A percentile compares a stretch with the other conserved stretches of the same genome.
Conservation (phyloP, 768 basidiomycete genomes). For the Auricularia cornea region DNA sequence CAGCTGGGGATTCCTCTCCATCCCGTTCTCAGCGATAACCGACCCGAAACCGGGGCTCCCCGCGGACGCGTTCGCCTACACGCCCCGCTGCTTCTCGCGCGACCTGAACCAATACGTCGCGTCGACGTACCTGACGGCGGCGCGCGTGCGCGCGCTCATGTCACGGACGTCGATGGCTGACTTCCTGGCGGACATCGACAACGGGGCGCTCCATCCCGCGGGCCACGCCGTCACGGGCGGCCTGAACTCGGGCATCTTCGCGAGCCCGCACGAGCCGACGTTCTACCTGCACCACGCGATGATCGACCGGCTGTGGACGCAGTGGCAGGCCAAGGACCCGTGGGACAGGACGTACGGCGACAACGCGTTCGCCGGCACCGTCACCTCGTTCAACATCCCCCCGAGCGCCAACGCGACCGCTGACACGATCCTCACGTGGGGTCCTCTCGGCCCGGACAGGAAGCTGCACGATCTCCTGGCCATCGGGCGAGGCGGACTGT, state of each 20-base stretch:
- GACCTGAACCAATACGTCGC: not conserved
- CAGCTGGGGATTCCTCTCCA: too few relatives aligned
- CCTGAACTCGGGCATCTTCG: not conserved
- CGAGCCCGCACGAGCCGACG: not conserved
- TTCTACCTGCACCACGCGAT: not conserved
- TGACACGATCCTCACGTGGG: not conserved
- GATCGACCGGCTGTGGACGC: not conserved
- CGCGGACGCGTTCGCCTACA: not conserved
- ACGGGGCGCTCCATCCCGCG: not conserved
- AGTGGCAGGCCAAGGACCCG: not conserved
- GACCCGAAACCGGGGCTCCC: not conserved
- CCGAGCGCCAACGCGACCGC: not conserved
- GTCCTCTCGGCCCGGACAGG: not conserved
- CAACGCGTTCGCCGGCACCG: not conserved
- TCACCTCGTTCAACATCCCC: not conserved
- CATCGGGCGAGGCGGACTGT: not conserved
- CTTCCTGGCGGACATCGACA: not conserved
- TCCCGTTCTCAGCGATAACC: not conserved
- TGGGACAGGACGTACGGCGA: not conserved
- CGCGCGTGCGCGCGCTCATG: not conserved
- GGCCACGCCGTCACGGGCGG: not conserved
- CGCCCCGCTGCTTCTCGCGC: not conserved
- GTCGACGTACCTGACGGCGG: not conserved
- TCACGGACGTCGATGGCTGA: not conserved
- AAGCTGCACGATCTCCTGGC: not conserved